Base-by-base conservation (phyloP, 1,284 basidiomycete species). In the Papiliotrema fonsecae region DNA sequence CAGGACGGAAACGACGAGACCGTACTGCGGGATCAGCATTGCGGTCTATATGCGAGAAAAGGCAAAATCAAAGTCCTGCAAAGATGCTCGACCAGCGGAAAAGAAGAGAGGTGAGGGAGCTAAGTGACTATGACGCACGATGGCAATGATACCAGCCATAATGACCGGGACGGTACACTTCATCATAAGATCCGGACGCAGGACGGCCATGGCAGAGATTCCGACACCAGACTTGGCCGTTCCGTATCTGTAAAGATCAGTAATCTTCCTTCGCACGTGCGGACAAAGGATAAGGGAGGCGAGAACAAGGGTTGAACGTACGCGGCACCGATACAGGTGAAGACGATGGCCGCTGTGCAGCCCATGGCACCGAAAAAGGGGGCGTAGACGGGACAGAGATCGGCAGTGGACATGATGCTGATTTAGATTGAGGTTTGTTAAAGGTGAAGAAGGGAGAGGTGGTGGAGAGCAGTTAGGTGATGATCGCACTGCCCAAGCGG, bases 121-220 rank as follows among this genome's bases (percentile, higher is more conserved):
- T n/a, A n/a, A n/a, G n/a, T n/a, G n/a, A n/a, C n/a, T 9, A 25
- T 0, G 13, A 70, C 71, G 55, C 42, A 75, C 74, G 60, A 92
- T 88, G 70, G 87, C 91, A 76, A 96, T 93, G 78, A 98, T 97
- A 91, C 93, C 93, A 79, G 93, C 91, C 93, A 98, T 97, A 76
- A 98, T 87, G 72, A 97, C 93, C 47, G 94, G 94, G 57, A 97
- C 86, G 56, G 91, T 85, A 81, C 87, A 94, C 82, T 80, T 88
- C 87, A 92, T 91, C 85, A 92, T 89, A 62, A 89, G 79, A 79
- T 93, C 89, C 50, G 89, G 89, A 61, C 92, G 84, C 61, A 97
- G 83, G 55, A 97, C 90, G 54, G 92, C 90, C 92, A 97, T 94
- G 61, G 93, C 92, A 51, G 93, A 90, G 70, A 99, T 97, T 74